Base-by-base conservation (phyloP, 108 stramenopile genomes). In the Pelagomonas calceolata region DNA sequence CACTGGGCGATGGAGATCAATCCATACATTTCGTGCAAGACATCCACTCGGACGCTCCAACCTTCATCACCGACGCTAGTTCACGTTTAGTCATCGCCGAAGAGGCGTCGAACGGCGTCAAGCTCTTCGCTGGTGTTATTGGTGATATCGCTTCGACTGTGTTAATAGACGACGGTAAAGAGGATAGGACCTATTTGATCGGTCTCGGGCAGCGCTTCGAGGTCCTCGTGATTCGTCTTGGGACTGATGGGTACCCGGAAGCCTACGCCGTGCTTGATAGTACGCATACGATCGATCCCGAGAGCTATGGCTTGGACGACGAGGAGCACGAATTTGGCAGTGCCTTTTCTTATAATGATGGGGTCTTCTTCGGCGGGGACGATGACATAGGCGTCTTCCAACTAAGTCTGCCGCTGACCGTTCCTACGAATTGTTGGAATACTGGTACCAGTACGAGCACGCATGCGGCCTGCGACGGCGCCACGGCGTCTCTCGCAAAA, bases 31-130 rank as follows among this genome's bases (percentile, higher is more conserved):
- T 17, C 21, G 51, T 60, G 21, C 21, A 60, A 3, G 21, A 26
- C 21, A 60, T 60, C 51, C 51, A 60, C 51, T 26, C 51, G 31
- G 70, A 71, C 60, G 63, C 63, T 30, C 30, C 29, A 60, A 63
- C 64, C 65, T 31, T 16, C 36, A 4, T 64, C 70, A 51, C 10
- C 63, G 63, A 63, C n/a, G 37, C 32, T 39, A 4, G 32, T n/a
- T 33, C 63, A 30, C 0, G 18, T 26, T 3, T 26, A 17, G 29
- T 60, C 51, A 4, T 26, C 21, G 21, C 51, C 21, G n/a, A n/a
- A n/a, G n/a, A n/a, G n/a, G n/a, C n/a, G n/a, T n/a, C n/a, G n/a
- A n/a, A n/a, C n/a, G n/a, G n/a, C n/a, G n/a, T n/a, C n/a, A 1
- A 1, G 21, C 51, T 60, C 51, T 60, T 60, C 26, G 26, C 14